A percentile compares a stretch with the other conserved stretches of the same genome.
Conservation (phyloP, 768 basidiomycete genomes). For the Serendipita vermifera region DNA sequence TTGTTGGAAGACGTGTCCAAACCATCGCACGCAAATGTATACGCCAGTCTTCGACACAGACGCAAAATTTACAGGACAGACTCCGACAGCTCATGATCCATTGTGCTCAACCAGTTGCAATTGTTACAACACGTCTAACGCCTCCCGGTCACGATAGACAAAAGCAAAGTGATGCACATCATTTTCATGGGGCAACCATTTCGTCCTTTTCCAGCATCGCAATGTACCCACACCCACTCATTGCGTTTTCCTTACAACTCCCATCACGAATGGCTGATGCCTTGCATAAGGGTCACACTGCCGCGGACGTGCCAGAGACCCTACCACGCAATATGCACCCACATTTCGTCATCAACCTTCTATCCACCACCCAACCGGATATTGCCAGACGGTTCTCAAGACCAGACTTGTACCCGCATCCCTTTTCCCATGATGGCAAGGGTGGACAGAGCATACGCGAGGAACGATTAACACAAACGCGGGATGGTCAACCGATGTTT, state of each 20-base stretch:
- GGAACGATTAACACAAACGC: too few species aligned
- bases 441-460: constrained; percentile 27
- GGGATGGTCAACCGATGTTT: constrained; percentile 48
- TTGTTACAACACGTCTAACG: constrained; percentile 61
- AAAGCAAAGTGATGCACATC: constrained; percentile 1
- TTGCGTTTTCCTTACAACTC: constrained; percentile 79
- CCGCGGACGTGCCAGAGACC: neutral
- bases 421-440: constrained; percentile 32
- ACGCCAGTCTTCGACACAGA: too few species aligned
- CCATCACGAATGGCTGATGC: constrained; percentile 77
- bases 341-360: constrained; percentile 69
- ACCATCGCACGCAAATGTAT: too few species aligned
- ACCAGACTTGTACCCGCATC: constrained; percentile 50
- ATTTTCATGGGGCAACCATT: constrained; percentile 80
- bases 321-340: constrained; percentile 19
- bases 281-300: constrained; percentile 27
- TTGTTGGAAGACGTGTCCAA: too few species aligned
- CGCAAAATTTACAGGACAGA: constrained; percentile 7
- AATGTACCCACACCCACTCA: constrained; percentile 74
- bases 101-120: constrained; percentile 68
- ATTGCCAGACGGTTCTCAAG: constrained; percentile 60
- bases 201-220: constrained; percentile 89
- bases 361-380: constrained; percentile 51
- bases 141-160: neutral
- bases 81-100: constrained; percentile 26